Conservation (phyloP, 2,329 filamentous ascomycete genomes). For the Pseudocercospora macadamiae region DNA sequence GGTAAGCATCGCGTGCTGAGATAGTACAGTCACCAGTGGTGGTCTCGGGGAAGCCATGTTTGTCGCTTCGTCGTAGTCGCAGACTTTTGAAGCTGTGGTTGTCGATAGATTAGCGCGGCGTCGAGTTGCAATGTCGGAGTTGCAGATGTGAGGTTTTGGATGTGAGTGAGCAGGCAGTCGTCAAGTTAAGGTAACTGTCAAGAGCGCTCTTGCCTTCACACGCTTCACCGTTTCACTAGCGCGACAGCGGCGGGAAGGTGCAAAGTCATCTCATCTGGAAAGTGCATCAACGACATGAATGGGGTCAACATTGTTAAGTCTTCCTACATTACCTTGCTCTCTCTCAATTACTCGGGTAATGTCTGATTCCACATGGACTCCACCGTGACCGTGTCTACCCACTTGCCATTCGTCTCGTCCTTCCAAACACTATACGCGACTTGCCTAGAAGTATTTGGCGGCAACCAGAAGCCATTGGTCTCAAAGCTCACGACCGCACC, state of each 20-base stretch:
- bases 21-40: background rate
- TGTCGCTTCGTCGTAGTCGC: too few species aligned
- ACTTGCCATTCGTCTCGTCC: conserved; percentile 48
- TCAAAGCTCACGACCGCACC: conserved; percentile 56
- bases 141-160: too few species aligned
- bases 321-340: background rate
- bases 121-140: too few species aligned
- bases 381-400: conserved; percentile 53
- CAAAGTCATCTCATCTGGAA: too few species aligned
- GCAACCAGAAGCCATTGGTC: conserved; percentile 57
- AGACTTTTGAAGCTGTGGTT: background rate
- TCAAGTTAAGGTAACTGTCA: too few species aligned
- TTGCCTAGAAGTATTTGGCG: conserved; percentile 48
- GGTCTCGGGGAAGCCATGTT: background rate
- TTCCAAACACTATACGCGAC: conserved; percentile 52
- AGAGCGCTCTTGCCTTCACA: too few species aligned
- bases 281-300: too few species aligned
- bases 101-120: too few species aligned
- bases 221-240: too few species aligned
- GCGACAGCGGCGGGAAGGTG: too few species aligned
- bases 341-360: conserved; percentile 18
- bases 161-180: too few species aligned
- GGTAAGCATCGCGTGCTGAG: conserved; percentile 4
- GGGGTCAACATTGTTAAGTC: too few species aligned
- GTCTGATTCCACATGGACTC: conserved; percentile 57